These are phyloP conservation scores for Exophiala calicioides DNA, from an alignment of 2,329 filamentous ascomycete genomes.

Conservation along the genomic window DNA sequence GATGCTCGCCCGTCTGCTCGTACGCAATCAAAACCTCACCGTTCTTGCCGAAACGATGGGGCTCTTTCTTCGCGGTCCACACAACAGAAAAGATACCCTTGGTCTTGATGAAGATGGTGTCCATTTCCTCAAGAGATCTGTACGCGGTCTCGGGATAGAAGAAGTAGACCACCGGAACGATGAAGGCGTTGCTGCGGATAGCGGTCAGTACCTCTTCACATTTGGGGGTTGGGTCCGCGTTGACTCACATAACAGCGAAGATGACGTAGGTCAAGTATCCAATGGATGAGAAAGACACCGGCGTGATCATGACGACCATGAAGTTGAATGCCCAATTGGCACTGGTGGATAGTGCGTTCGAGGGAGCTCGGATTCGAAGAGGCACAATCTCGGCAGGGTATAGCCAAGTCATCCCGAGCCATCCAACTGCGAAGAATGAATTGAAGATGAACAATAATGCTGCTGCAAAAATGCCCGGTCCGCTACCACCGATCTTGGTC, in stretches of 20 bases:
- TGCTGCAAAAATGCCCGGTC: constrained; percentile 46
- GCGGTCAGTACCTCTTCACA: constrained; percentile 12
- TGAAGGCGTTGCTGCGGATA: constrained; percentile 50
- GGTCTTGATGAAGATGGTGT: constrained; percentile 64
- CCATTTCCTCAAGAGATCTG: constrained; percentile 67
- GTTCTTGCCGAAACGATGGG: constrained; percentile 59
- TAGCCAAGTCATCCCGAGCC: constrained; percentile 50
- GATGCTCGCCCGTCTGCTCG: constrained; percentile 46
- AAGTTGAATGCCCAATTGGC: constrained; percentile 79
- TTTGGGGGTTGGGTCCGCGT: no score
- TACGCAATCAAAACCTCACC: constrained; percentile 59
- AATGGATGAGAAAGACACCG: constrained; percentile 72
- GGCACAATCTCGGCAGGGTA: constrained; percentile 49
- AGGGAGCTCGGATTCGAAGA: constrained; percentile 60
- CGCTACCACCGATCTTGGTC: constrained; percentile 38
- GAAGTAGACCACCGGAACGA: constrained; percentile 60
- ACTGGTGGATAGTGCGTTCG: constrained; percentile 64
- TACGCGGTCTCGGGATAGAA: constrained; percentile 64
- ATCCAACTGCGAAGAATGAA: constrained; percentile 61
- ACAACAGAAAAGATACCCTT: constrained; percentile 52
- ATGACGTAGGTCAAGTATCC: constrained; percentile 77
- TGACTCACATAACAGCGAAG: constrained; percentile 70
- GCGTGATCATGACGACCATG: constrained; percentile 76
- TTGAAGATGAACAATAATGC: constrained; percentile 65
- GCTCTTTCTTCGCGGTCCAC: constrained; percentile 52